Base-by-base conservation (phyloP, 2,329 filamentous ascomycete genomes). In the Diplodia sapinea region DNA sequence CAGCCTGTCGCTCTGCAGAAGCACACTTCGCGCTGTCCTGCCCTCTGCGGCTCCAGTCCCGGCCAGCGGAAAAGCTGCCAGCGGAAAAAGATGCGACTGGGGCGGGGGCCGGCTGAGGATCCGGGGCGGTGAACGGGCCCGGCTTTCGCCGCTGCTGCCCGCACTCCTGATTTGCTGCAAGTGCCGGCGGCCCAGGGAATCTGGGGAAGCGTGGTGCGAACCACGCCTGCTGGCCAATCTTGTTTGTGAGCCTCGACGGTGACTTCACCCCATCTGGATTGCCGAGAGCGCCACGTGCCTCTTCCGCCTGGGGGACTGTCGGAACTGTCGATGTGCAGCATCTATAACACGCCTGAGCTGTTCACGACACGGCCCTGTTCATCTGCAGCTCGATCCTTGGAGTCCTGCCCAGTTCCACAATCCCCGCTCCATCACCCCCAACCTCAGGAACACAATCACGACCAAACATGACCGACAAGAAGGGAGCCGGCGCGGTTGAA, bases 161-260 rank as follows among this genome's bases (percentile, higher is more conserved):
- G 47, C 59, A 63, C 59, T 36, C 11, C 36, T 63, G 59, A 63
- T 63, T 52, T 47, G 59, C 47, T 31, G 20, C 17, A n/a, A 51
- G 26, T 50, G 57, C 57, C 57, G 57, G 57, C 40, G n/a, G 57
- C 43, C 47, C 36, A 63, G 59, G 31, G 47, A 63, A 63, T 51
- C 59, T 51, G 59, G 59, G 59, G 59, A 36, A 63, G 59, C 31
- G n/a, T 63, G 47, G 23, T 38, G 31, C 33, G 31, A 20, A 31
- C 17, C 54, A 31, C 26, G 55, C 15, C n/a, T 43, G 36, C 20
- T 43, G 31, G 36, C 55, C 55, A 11, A 33, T 59, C 59, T 26
- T 51, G 43, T 29, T 36, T 51, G 20, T 47, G 38, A 20, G 40
- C 57, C 12, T 49, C 56, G 23, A 61, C 57, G 40, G 36, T 33